phyloP scores from a whole-genome alignment of 805 yeast genomes.

The Vanderwaltozyma polyspora region DNA sequence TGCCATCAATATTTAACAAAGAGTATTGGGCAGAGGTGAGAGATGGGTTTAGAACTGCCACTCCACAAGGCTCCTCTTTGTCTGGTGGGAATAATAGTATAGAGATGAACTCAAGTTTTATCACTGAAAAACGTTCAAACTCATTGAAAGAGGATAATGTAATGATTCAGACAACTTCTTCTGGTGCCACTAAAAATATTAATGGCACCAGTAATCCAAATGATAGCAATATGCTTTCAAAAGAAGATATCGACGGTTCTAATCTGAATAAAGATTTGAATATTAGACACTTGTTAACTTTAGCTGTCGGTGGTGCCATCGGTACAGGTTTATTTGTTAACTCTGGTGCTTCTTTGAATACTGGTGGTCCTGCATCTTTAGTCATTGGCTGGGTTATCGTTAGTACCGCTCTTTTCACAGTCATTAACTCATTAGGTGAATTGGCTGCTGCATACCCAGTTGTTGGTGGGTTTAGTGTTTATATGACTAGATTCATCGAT shows the following conservation, averaged over 20 bases:
- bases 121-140: background rate
- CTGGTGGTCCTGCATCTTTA: constrained; percentile 57
- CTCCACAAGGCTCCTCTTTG: background rate
- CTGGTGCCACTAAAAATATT: no score
- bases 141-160: constrained; percentile 1
- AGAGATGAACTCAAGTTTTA: background rate
- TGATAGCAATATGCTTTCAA: background rate
- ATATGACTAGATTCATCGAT: constrained; percentile 41
- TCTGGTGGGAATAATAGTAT: background rate
- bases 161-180: no score
- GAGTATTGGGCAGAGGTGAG: constrained; percentile 12
- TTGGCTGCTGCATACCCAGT: constrained; percentile 43
- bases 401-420: constrained; percentile 49
- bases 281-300: constrained; percentile 44
- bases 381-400: constrained; percentile 44
- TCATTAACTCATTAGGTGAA: constrained; percentile 45
- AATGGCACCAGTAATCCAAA: no score
- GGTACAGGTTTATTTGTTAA: constrained; percentile 65
- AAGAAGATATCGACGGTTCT: constrained; percentile 9
- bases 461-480: constrained; percentile 41
- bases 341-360: constrained; percentile 44
- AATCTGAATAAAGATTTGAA: constrained; percentile 17
- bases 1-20: constrained; percentile 5
- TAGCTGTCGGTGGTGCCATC: constrained; percentile 57
- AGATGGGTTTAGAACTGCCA: constrained; percentile 12